These are phyloP conservation scores for Epithele typhae DNA, from an alignment of 768 basidiomycete genomes.

Conservation along the genomic window DNA sequence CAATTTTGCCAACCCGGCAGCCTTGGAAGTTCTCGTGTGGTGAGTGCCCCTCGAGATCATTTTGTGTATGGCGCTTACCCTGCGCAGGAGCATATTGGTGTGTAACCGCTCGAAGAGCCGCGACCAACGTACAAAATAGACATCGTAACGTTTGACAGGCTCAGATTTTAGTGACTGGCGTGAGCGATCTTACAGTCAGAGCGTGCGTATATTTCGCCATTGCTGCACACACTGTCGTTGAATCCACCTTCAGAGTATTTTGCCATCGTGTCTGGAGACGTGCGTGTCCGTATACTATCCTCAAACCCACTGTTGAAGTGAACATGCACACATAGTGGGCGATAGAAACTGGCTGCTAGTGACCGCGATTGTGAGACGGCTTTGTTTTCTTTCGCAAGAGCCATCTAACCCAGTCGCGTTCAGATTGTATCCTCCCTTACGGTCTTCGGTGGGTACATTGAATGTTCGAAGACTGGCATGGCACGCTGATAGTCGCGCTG, in stretches of 20 bases:
- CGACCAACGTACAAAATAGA: too few species aligned
- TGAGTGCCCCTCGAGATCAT: conserved; percentile 1
- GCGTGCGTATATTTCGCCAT: conserved; percentile 10
- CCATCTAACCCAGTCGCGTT: too few species aligned
- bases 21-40: conserved; percentile 16
- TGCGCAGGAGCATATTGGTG: conserved; percentile 21
- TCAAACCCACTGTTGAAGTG: too few species aligned
- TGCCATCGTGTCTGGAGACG: conserved; percentile 23
- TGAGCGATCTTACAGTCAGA: conserved; percentile 22
- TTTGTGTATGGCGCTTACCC: neutral
- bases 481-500: neutral
- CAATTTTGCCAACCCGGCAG: conserved; percentile 19
- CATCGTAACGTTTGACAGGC: too few species aligned
- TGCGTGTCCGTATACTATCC: conserved; percentile 6
- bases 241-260: conserved; percentile 21
- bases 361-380: conserved; percentile 17
- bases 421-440: conserved; percentile 9
- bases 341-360: conserved; percentile 15
- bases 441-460: conserved; percentile 8
- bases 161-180: conserved; percentile 13
- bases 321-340: conserved; percentile 18
- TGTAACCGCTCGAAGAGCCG: too few species aligned
- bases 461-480: neutral
- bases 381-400: neutral
- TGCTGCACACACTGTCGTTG: neutral